Evolutionary conservation across 1,139 yeast genomes (phyloP).

Genomic region (Arxiozyma bovina): DNA sequence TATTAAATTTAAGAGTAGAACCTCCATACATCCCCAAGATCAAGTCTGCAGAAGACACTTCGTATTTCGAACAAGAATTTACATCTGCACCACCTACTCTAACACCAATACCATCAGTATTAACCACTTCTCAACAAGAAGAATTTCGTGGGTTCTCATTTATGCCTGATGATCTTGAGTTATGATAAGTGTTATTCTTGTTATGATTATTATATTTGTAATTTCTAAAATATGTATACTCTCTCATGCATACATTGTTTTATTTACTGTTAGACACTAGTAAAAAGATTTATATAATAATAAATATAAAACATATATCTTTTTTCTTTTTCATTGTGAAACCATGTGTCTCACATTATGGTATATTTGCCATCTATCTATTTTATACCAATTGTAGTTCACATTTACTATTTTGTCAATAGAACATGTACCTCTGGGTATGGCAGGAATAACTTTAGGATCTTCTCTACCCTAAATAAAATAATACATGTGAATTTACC

Average conservation of each 20-base stretch:
- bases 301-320: background rate
- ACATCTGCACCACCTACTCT: slow-evolving; percentile 91
- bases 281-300: background rate
- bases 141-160: slow-evolving; percentile 95
- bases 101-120: slow-evolving; percentile 85
- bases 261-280: background rate
- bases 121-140: slow-evolving; percentile 86
- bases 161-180: slow-evolving; percentile 50
- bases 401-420: too few relatives aligned
- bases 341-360: background rate
- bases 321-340: background rate
- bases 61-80: slow-evolving; percentile 90
- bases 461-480: background rate
- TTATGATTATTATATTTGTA: background rate
- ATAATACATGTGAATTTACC: background rate
- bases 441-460: background rate
- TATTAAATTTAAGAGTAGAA: slow-evolving; percentile 58
- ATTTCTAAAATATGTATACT: background rate
- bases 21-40: slow-evolving; percentile 84
- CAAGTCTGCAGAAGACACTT: slow-evolving; percentile 79
- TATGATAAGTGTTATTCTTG: slow-evolving; percentile 10
- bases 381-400: background rate
- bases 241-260: background rate
- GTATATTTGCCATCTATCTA: too few relatives aligned
- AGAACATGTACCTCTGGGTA: background rate